Evolutionary conservation across 129 eudicot species (phyloP).

Genomic region (Tanacetum coccineum): DNA sequence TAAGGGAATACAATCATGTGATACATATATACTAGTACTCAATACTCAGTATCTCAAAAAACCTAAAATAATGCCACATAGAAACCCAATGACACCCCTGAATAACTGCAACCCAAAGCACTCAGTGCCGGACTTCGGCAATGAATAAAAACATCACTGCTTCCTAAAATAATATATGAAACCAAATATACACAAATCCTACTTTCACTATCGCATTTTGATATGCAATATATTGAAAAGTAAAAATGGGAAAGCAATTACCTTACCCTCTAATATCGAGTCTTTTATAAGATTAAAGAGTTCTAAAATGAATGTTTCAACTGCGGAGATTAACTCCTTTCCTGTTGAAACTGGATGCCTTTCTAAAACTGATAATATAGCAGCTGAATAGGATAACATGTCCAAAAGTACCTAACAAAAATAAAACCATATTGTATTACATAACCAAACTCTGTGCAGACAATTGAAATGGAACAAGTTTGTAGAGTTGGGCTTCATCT

Average conservation of each 20-base stretch:
- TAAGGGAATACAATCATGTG: constrained; percentile 9
- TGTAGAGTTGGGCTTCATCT: constrained; percentile 1
- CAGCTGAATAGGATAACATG: constrained; percentile 54
- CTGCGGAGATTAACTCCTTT: constrained; percentile 39
- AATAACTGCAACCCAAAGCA: too few relatives aligned
- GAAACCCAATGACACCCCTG: too few relatives aligned
- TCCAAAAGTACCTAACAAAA: too few relatives aligned
- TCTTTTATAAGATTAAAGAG: constrained; percentile 61
- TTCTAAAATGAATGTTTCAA: constrained; percentile 55
- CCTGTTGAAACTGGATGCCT: constrained; percentile 46
- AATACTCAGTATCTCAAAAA: neutral
- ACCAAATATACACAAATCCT: constrained; percentile 12
- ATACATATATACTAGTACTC: neutral
- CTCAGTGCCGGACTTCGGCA: too few relatives aligned
- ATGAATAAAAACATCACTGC: constrained; percentile 10
- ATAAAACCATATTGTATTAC: too few relatives aligned
- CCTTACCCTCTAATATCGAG: constrained; percentile 62
- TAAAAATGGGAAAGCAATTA: constrained; percentile 25
- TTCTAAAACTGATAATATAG: constrained; percentile 55
- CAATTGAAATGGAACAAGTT: too few relatives aligned
- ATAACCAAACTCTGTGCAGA: too few relatives aligned
- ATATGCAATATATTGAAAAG: constrained; percentile 8
- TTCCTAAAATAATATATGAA: constrained; percentile 9
- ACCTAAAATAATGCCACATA: neutral
- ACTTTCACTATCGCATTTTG: constrained; percentile 8